Base-by-base conservation (phyloP, 768 basidiomycete genomes). In the Amanita inopinata region DNA sequence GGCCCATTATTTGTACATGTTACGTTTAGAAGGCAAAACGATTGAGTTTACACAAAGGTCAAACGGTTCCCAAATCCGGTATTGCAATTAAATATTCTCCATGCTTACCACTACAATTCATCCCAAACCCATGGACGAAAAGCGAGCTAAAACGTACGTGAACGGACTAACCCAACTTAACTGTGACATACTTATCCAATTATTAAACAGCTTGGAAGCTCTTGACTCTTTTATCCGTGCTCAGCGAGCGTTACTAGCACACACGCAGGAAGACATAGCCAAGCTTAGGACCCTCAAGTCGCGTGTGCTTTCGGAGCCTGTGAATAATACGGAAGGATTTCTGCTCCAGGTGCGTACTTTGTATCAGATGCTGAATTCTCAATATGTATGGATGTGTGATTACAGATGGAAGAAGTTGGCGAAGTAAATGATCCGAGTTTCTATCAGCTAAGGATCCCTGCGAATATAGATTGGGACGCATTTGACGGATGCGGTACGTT, bases 191-290 rank as follows among this genome's bases (percentile, higher is more conserved):
- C 38, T 37, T 43, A 23, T 40, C n/a, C 6, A 19, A 34, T n/a
- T 44, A 19, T 8, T 20, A 12, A 18, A 15, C 41, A 80, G 78
- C 52, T 59, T 76, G 51, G 70, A 80, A 58, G 80, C 79, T 65
- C 79, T 87, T 51, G 71, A 76, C 52, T 62, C 62, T 36, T 87
- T 78, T 60, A 71, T 87, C 48, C 65, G 71, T 43, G 63, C 71
- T 31, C 84, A 87, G 60, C 73, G 61, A 56, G 55, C 64, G 14
- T 51, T 83, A 24, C 72, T 87, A 30, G 66, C 69, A 37, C 71
- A 71, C 23, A 80, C 80, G 20, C 71, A 74, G 48, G 60, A 69
- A 50, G 83, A 86, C 61, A 73, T 87, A 54, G 70, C 69, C 38
- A 61, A 67, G 15, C 66, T 88, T 15, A 65, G 65, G 35, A 55